Base-by-base conservation (phyloP, 495 filamentous ascomycete species). In the Usnea hakonensis region DNA sequence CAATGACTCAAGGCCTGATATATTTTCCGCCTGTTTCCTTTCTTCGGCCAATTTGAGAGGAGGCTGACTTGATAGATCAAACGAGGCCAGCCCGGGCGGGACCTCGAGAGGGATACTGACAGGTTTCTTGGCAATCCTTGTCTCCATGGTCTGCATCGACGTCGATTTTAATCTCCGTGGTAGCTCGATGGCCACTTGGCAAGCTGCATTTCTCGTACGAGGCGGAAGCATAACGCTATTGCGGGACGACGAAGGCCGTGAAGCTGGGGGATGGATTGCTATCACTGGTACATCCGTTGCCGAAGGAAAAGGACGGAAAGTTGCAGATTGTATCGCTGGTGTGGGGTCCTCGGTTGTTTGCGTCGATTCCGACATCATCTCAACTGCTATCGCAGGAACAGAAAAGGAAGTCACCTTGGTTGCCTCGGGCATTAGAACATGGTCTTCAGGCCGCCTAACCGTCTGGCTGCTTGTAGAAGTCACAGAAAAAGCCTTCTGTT, bases 81-180 rank as follows among this genome's bases (percentile, higher is more conserved):
- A 90, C 4, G 91, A 87, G 37, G 89, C 82, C 55, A 96, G 78
- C 69, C 91, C 87, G 2, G 87, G 82, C 23, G 90, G 89, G 21
- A 96, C 74, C 69, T 91, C 87, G 2, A 87, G 82, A 26, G 90
- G 89, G 21, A 96, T 74, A 68, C 83, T 88, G 46, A 85, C 79
- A 33, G 87, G 77, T 58, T 90, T 81, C 74, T 81, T 82, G 71
- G 92, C 91, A 21, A 91, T 79, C 50, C 85, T 78, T 64, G 96
- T 95, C 64, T 88, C 86, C 60, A 97, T 91, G 13, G 94, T 98
- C 77, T 98, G 95, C 48, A 95, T 83, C 5, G 76, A 77, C 33
- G 79, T 73, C 26, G 85, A 85, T 23, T 73, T 72, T 17, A 70
- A 69, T 30, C 76, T 70, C 5, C 71, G 64, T n/a, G 70, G 58